Percentiles rank a stretch among this genome's conserved stretches.
Evolutionary conservation across 2,329 filamentous ascomycete genomes (phyloP).

Genomic region (Xylaria sp.): DNA sequence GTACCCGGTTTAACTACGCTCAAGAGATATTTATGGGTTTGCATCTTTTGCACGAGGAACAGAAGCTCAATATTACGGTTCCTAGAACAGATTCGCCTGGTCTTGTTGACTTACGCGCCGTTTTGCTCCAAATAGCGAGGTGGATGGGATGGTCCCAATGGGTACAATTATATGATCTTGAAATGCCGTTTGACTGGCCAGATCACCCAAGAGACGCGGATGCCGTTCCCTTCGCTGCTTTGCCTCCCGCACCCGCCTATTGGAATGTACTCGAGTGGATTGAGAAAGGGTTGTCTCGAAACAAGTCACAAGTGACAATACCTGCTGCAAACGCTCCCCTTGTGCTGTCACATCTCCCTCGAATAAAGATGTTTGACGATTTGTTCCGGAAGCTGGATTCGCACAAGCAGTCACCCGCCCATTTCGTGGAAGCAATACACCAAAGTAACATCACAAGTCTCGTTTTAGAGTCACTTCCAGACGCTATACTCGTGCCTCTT

Average conservation of each 20-base stretch:
- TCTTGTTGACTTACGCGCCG: constrained; percentile 68
- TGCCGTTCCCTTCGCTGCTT: constrained; percentile 22
- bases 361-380: constrained; percentile 75
- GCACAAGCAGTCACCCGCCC: constrained; percentile 61
- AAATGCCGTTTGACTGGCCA: constrained; percentile 60
- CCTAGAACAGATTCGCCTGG: constrained; percentile 59
- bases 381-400: constrained; percentile 71
- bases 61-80: constrained; percentile 77
- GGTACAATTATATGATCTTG: constrained; percentile 61
- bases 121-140: constrained; percentile 81
- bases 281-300: constrained; percentile 56
- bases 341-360: constrained; percentile 62
- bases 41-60: constrained; percentile 89
- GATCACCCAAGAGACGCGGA: constrained; percentile 33
- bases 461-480: constrained; percentile 84
- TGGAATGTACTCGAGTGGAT: constrained; percentile 65
- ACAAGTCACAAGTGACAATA: constrained; percentile 32
- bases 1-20: constrained; percentile 69
- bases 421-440: constrained; percentile 79
- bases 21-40: constrained; percentile 78
- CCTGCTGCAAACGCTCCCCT: constrained; percentile 41
- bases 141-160: constrained; percentile 80
- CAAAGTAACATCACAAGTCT: constrained; percentile 73
- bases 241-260: constrained; percentile 48
- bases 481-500: constrained; percentile 82